phyloP scores from a whole-genome alignment of 2,329 filamentous ascomycete genomes.

The Beauveria bassiana region DNA sequence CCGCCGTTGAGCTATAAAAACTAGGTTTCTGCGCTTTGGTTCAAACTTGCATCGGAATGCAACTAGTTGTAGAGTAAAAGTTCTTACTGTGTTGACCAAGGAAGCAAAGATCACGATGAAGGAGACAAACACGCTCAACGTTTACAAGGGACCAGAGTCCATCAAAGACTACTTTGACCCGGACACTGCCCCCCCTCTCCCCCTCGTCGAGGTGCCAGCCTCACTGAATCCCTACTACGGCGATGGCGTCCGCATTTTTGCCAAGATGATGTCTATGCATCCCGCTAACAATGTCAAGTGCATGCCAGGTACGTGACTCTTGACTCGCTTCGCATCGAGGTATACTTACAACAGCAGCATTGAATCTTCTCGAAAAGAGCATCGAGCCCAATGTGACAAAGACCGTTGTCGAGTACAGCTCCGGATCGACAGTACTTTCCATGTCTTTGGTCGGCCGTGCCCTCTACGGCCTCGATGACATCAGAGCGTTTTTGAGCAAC shows the following conservation, averaged over 20 bases:
- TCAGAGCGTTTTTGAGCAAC: slow-evolving; percentile 49
- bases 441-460: slow-evolving; percentile 48
- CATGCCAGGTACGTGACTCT: slow-evolving; percentile 39
- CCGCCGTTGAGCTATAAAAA: neutral
- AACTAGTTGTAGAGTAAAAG: neutral
- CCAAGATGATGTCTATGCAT: slow-evolving; percentile 59
- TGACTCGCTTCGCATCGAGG: neutral
- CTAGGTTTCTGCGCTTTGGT: neutral
- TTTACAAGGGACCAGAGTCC: slow-evolving; percentile 50
- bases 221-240: slow-evolving; percentile 47
- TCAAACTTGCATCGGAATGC: too few species aligned
- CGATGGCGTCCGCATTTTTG: slow-evolving; percentile 55
- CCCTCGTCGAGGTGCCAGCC: slow-evolving; percentile 53
- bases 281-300: slow-evolving; percentile 59
- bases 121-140: slow-evolving; percentile 34
- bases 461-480: slow-evolving; percentile 42
- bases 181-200: slow-evolving; percentile 47
- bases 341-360: slow-evolving; percentile 25
- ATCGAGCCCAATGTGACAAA: slow-evolving; percentile 33
- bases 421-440: slow-evolving; percentile 54
- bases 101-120: neutral
- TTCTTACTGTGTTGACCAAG: neutral
- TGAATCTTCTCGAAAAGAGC: slow-evolving; percentile 40
- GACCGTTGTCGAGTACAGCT: slow-evolving; percentile 52
- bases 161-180: slow-evolving; percentile 53